A percentile compares a stretch with the other conserved stretches of the same genome.
Evolutionary conservation across 441 rosid species (phyloP).

Genomic region (Populus hybrid): DNA sequence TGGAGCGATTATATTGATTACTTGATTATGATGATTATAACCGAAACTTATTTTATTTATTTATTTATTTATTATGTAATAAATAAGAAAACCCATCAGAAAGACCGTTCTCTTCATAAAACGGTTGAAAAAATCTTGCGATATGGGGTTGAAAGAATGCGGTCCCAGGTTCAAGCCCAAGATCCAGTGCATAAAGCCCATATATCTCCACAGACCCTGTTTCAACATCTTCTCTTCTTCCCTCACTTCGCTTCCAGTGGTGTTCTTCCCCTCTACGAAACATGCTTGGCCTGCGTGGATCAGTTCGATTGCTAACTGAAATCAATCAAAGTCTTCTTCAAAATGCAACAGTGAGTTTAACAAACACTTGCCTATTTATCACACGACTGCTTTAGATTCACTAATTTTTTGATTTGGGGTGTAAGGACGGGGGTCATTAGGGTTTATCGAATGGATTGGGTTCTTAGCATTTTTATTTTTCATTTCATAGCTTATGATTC

Average conservation of each 20-base stretch:
- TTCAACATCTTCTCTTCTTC: neutral
- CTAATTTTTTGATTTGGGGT: neutral
- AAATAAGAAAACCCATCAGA: too few relatives aligned
- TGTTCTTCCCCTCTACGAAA: neutral
- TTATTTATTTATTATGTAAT: too few relatives aligned
- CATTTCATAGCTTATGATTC: neutral
- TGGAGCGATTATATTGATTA: too few relatives aligned
- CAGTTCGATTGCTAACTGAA: slow-evolving; percentile 36
- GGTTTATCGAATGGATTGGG: neutral
- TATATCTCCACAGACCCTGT: neutral
- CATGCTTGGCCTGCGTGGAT: slow-evolving; percentile 46
- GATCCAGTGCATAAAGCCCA: neutral
- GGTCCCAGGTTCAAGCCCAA: neutral
- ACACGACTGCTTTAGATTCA: neutral
- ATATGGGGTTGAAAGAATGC: neutral
- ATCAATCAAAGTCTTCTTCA: slow-evolving; percentile 39
- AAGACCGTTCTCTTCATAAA: too few relatives aligned
- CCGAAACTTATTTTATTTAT: too few relatives aligned
- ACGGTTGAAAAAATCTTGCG: neutral
- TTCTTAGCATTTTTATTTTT: neutral
- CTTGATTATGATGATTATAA: too few relatives aligned
- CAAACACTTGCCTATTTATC: neutral
- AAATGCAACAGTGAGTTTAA: slow-evolving; percentile 37
- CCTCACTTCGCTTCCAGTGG: neutral
- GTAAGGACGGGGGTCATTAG: neutral